These are phyloP conservation scores for Lanzia echinophila DNA, from an alignment of 2,329 filamentous ascomycete species.

Conservation along the genomic window DNA sequence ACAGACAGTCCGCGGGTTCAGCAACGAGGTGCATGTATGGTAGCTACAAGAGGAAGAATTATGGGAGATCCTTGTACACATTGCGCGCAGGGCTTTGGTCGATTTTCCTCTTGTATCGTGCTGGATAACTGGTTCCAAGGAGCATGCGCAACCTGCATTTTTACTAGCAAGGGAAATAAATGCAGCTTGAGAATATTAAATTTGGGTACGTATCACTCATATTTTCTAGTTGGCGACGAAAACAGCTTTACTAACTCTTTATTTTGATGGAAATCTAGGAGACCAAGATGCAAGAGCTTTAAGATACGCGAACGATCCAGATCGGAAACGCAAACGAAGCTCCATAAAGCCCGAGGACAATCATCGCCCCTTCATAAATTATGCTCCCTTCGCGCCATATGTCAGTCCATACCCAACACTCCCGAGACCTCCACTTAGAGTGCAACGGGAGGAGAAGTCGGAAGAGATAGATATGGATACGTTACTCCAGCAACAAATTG, in stretches of 20 bases:
- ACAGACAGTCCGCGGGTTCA: slow-evolving; percentile 22
- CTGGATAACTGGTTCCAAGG: slow-evolving; percentile 25
- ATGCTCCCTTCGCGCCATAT: slow-evolving; percentile 6
- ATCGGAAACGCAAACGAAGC: slow-evolving; percentile 8
- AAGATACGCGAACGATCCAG: slow-evolving; percentile 11
- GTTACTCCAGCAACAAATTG: slow-evolving; percentile 19
- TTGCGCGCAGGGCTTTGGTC: slow-evolving; percentile 21
- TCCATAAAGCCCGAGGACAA: not conserved
- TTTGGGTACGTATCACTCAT: slow-evolving; percentile 13
- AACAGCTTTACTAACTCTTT: not conserved
- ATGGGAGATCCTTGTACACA: slow-evolving; percentile 16
- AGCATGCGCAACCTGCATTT: slow-evolving; percentile 23
- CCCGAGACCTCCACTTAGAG: slow-evolving; percentile 3
- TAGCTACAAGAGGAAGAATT: slow-evolving; percentile 19
- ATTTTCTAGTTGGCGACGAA: not conserved
- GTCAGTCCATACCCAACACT: slow-evolving; percentile 12
- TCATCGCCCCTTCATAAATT: not conserved
- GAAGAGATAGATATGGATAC: slow-evolving; percentile 15
- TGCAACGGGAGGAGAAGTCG: not conserved
- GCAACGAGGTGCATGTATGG: slow-evolving; percentile 20
- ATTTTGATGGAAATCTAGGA: slow-evolving; percentile 9
- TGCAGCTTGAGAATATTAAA: slow-evolving; percentile 21
- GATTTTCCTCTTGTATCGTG: slow-evolving; percentile 23
- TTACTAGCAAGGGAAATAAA: slow-evolving; percentile 23
- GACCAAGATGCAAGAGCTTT: slow-evolving; percentile 19